phyloP scores from a whole-genome alignment of 352 stramenopile species.

The Globisporangium orthogonon region DNA sequence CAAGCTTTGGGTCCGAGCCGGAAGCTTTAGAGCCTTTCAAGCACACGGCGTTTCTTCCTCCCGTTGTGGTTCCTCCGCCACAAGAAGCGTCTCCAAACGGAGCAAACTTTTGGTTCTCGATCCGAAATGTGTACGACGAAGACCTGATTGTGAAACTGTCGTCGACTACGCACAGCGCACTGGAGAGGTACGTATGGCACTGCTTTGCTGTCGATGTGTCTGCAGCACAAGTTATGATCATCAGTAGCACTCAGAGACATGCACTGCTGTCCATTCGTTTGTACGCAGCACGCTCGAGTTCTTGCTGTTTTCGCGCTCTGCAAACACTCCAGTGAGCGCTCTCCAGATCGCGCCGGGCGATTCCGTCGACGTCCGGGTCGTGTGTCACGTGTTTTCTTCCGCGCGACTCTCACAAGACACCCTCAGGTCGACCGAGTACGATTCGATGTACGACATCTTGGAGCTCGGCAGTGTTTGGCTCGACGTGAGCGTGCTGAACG shows the following conservation, averaged over 20 bases:
- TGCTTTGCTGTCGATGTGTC: not conserved
- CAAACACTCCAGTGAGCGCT: constrained; percentile 67
- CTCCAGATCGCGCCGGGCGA: constrained; percentile 69
- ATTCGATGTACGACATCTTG: constrained; percentile 38
- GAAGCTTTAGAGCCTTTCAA: constrained; percentile 11
- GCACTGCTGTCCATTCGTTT: not conserved
- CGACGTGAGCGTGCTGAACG: constrained; percentile 60
- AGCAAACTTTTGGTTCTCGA: constrained; percentile 78
- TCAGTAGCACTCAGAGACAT: too few species aligned
- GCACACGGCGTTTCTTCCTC: constrained; percentile 66
- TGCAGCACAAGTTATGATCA: not conserved
- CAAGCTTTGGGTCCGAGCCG: constrained; percentile 24
- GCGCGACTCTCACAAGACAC: constrained; percentile 47
- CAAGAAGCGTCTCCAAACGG: constrained; percentile 42
- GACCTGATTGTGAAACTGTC: constrained; percentile 65
- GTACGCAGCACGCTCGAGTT: constrained; percentile 58
- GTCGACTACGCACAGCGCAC: constrained; percentile 27
- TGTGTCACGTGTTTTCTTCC: constrained; percentile 64
- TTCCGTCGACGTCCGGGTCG: constrained; percentile 78
- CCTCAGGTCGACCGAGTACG: constrained; percentile 25
- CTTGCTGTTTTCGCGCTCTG: constrained; percentile 68
- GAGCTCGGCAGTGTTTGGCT: constrained; percentile 59
- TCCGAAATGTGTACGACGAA: constrained; percentile 86
- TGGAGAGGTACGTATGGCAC: constrained; percentile 32
- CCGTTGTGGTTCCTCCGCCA: constrained; percentile 59